Evolutionary conservation across 257 asterid genomes (phyloP).

Genomic region (Plantago elongata): DNA sequence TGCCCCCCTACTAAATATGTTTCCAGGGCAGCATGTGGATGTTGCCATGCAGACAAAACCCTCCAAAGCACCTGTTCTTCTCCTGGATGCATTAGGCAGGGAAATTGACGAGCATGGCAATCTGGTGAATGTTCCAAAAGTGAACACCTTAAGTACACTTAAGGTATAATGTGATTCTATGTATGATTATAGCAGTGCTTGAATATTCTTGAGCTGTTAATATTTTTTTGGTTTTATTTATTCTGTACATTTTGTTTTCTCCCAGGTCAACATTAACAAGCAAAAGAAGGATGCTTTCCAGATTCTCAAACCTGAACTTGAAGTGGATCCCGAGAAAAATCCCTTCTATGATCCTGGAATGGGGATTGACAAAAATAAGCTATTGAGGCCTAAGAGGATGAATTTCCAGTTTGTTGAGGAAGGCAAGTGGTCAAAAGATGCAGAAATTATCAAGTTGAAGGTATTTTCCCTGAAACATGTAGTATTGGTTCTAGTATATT

Average conservation of each 20-base stretch:
- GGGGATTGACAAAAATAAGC: conserved; percentile 82
- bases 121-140: conserved; percentile 70
- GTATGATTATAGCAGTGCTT: not conserved
- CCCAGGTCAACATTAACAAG: conserved; percentile 91
- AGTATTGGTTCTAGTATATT: conserved; percentile 8
- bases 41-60: conserved; percentile 80
- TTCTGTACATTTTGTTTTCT: not conserved
- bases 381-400: conserved; percentile 85
- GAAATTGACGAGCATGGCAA: conserved; percentile 94
- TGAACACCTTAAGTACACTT: conserved; percentile 75
- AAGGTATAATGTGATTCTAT: conserved; percentile 46
- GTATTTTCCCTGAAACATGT: conserved; percentile 27
- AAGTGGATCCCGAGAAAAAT: conserved; percentile 79
- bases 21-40: conserved; percentile 89
- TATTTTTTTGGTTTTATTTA: not conserved
- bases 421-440: conserved; percentile 97
- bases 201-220: not conserved
- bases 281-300: conserved; percentile 94
- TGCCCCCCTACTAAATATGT: conserved; percentile 75
- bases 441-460: conserved; percentile 76
- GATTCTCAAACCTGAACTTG: conserved; percentile 92
- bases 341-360: conserved; percentile 83
- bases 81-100: conserved; percentile 91
- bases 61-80: conserved; percentile 86
- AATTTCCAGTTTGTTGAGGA: conserved; percentile 92